Conservation (phyloP, 2,329 filamentous ascomycete genomes). For the Talaromyces verruculosus region DNA sequence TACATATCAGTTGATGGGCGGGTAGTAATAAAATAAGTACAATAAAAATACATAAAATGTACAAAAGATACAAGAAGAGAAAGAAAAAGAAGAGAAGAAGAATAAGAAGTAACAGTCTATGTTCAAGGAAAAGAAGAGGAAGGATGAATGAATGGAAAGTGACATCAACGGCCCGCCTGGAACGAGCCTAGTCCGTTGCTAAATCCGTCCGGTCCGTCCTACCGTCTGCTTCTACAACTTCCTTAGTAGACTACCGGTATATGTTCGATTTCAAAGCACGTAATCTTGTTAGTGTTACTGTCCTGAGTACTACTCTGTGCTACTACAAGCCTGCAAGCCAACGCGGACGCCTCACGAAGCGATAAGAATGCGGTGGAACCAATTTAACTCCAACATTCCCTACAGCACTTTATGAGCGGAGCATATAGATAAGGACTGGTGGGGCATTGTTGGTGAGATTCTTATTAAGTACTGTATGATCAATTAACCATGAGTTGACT, state of each 20-base stretch:
- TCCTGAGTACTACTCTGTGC: not conserved
- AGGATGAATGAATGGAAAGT: constrained; percentile 6
- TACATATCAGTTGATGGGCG: constrained; percentile 18
- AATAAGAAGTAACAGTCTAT: not conserved
- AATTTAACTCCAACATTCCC: not conserved
- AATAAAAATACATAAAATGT: not conserved
- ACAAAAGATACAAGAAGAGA: not conserved
- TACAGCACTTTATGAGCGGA: not conserved
- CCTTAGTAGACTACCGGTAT: too few species aligned
- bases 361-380: not conserved
- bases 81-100: not conserved
- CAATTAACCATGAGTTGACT: not conserved
- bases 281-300: not conserved
- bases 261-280: constrained; percentile 2
- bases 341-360: not conserved
- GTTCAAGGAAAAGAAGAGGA: not conserved
- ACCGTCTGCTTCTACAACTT: too few species aligned
- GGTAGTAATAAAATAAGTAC: not conserved
- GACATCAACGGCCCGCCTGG: constrained; percentile 10
- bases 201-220: not conserved
- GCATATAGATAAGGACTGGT: not conserved
- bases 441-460: not conserved
- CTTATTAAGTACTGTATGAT: not conserved
- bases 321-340: not conserved
- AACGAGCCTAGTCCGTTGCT: not conserved